Evolutionary conservation across 2,329 filamentous ascomycete genomes (phyloP).

Genomic region (Botrytis fragariae): DNA sequence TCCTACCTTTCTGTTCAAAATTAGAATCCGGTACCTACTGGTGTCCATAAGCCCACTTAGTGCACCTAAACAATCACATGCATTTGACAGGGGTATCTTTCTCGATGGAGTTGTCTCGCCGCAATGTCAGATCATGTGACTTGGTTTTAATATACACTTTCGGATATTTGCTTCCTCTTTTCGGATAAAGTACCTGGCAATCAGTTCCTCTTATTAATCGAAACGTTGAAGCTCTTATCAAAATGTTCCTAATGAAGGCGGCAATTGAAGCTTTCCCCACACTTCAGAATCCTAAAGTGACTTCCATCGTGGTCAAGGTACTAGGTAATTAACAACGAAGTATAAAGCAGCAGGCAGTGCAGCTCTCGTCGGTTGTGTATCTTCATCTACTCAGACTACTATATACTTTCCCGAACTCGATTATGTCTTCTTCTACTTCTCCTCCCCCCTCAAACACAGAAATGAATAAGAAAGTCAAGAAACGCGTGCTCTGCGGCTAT

Average conservation of each 20-base stretch:
- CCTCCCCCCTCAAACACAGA: not conserved
- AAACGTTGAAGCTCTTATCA: not conserved
- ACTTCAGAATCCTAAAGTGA: not conserved
- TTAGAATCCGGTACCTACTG: constrained; percentile 13
- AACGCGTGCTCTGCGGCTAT: constrained; percentile 57
- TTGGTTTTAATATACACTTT: not conserved
- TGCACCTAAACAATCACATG: constrained; percentile 16
- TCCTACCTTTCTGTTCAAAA: constrained; percentile 8
- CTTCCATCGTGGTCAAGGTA: not conserved
- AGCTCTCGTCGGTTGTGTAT: not conserved
- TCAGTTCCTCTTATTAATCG: constrained; percentile 11
- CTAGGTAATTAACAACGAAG: not conserved
- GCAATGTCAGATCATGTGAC: not conserved
- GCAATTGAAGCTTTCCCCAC: not conserved
- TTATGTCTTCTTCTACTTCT: not conserved
- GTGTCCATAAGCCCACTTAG: constrained; percentile 18
- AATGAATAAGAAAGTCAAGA: constrained; percentile 43
- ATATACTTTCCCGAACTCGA: not conserved
- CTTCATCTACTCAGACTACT: not conserved
- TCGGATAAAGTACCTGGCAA: not conserved
- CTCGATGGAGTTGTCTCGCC: not conserved
- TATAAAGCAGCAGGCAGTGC: not conserved
- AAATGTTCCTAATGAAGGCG: not conserved
- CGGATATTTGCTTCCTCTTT: not conserved
- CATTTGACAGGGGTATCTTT: constrained; percentile 1